phyloP scores from a whole-genome alignment of 2,329 filamentous ascomycete species.

The Penicillium sp. region DNA sequence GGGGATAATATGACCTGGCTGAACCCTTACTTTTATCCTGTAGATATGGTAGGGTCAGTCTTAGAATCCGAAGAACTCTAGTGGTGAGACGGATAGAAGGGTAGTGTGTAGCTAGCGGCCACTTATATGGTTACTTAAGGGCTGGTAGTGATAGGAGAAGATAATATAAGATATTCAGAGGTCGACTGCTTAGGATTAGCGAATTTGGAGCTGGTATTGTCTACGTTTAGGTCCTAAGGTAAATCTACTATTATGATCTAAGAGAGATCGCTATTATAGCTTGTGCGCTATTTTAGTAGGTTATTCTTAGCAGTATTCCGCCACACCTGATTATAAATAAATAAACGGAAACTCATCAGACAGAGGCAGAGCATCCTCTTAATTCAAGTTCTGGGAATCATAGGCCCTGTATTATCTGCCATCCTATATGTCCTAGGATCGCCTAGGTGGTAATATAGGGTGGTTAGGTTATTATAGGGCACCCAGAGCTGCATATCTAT shows the following conservation, averaged over 20 bases:
- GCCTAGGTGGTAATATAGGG: slow-evolving; percentile 26
- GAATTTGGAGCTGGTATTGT: too few relatives aligned
- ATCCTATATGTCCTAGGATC: slow-evolving; percentile 20
- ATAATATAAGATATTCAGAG: too few relatives aligned
- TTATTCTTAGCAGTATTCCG: slow-evolving; percentile 10
- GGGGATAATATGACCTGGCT: not conserved
- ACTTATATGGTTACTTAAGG: too few relatives aligned
- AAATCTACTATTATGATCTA: not conserved
- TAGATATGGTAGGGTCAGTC: not conserved
- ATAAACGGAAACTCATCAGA: slow-evolving; percentile 12
- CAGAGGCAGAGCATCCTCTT: slow-evolving; percentile 20
- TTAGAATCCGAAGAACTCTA: not conserved
- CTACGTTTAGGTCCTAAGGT: too few relatives aligned
- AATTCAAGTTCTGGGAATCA: slow-evolving; percentile 16
- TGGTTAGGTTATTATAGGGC: slow-evolving; percentile 22
- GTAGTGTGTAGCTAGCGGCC: not conserved
- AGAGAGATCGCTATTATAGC: not conserved
- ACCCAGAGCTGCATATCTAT: slow-evolving; percentile 22
- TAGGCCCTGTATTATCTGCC: slow-evolving; percentile 1
- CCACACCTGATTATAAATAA: slow-evolving; percentile 20
- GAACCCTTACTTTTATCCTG: not conserved
- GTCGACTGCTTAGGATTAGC: too few relatives aligned
- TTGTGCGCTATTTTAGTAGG: not conserved
- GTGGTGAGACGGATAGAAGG: not conserved
- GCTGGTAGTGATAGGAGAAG: too few relatives aligned